Percentiles rank a stretch among this genome's conserved stretches.
These are phyloP conservation scores for Saccharomycopsis fibuligera DNA, from an alignment of 805 yeast species.

Conservation along the genomic window DNA sequence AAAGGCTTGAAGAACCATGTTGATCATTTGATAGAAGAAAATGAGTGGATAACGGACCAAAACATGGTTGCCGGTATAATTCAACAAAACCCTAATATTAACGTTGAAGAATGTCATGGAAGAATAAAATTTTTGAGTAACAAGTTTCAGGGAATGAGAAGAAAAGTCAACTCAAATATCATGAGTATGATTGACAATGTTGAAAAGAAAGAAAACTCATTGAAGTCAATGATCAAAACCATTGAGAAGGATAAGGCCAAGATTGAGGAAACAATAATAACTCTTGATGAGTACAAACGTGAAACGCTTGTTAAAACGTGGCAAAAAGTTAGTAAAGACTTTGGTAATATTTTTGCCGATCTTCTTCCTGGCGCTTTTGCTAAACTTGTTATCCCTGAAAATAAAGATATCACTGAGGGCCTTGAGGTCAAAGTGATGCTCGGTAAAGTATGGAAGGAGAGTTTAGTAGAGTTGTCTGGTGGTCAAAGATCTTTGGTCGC, in stretches of 20 bases:
- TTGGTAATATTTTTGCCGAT: constrained; percentile 85
- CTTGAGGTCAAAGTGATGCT: constrained; percentile 83
- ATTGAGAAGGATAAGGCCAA: constrained; percentile 85
- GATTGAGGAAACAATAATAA: constrained; percentile 79
- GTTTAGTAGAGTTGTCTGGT: constrained; percentile 90
- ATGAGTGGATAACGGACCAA: constrained; percentile 71
- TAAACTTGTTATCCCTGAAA: constrained; percentile 74
- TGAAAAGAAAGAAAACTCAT: constrained; percentile 74
- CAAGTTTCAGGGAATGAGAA: constrained; percentile 61
- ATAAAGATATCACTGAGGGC: constrained; percentile 82
- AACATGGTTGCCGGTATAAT: constrained; percentile 48
- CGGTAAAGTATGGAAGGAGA: constrained; percentile 93
- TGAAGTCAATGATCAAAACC: constrained; percentile 75
- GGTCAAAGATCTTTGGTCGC: constrained; percentile 97
- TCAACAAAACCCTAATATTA: constrained; percentile 56
- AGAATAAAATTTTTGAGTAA: constrained; percentile 51
- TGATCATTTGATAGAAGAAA: constrained; percentile 42
- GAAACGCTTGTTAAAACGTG: constrained; percentile 80
- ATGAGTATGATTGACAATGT: constrained; percentile 90
- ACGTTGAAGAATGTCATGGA: constrained; percentile 55
- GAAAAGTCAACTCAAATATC: constrained; percentile 77
- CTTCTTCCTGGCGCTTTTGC: constrained; percentile 87
- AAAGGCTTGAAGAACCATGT: constrained; percentile 34
- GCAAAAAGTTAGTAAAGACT: constrained; percentile 79
- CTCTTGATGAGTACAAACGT: constrained; percentile 78